phyloP scores from a whole-genome alignment of 2,329 filamentous ascomycete species.

The Thielaviopsis musarum region DNA sequence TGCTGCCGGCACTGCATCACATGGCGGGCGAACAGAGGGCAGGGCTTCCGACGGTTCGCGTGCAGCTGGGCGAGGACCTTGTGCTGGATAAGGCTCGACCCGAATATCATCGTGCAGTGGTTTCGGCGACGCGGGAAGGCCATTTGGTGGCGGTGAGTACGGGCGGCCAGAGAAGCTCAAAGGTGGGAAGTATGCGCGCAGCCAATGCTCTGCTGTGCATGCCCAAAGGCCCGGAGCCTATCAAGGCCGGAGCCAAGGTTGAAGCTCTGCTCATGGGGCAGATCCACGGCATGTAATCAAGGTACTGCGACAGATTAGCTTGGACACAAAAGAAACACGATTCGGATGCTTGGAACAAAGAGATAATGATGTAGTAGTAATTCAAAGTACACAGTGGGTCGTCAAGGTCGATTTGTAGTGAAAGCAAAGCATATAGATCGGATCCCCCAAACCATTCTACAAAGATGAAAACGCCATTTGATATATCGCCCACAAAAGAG shows the following conservation, averaged over 20 bases:
- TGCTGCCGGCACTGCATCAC: conserved; percentile 70
- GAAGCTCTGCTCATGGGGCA: conserved; percentile 59
- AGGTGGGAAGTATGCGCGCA: conserved; percentile 72
- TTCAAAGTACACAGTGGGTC: neutral
- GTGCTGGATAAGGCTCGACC: conserved; percentile 55
- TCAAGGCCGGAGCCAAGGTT: conserved; percentile 52
- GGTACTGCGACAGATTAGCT: neutral
- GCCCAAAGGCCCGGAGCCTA: conserved; percentile 44
- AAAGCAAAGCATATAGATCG: conserved; percentile 1
- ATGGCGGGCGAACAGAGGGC: conserved; percentile 49
- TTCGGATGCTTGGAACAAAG: neutral
- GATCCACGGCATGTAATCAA: conserved; percentile 7
- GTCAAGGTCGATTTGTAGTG: neutral
- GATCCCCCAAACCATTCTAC: conserved; percentile 7
- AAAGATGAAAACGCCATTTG: conserved; percentile 9
- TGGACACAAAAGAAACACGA: neutral
- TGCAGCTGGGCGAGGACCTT: conserved; percentile 56
- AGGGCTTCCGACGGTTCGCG: conserved; percentile 57
- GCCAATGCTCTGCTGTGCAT: conserved; percentile 77
- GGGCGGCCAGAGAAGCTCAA: conserved; percentile 75
- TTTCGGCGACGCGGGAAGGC: conserved; percentile 50
- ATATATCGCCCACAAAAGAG: conserved; percentile 7
- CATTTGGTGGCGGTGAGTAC: conserved; percentile 61
- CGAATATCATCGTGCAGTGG: conserved; percentile 79
- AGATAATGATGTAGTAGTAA: conserved; percentile 1